phyloP scores from a whole-genome alignment of 768 basidiomycete species.

The Kwoniella botswanensis region DNA sequence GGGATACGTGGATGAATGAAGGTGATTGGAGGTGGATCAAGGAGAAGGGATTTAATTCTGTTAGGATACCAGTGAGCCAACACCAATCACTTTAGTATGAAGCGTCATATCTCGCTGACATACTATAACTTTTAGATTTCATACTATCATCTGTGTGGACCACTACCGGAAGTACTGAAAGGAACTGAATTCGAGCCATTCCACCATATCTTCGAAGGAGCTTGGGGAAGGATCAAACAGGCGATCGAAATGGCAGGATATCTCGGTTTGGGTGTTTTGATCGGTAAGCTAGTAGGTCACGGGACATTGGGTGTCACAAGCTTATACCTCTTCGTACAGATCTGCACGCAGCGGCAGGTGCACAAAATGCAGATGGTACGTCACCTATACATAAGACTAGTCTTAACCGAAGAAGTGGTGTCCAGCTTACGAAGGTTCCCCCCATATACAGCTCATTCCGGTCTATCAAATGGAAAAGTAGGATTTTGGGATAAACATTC shows the following conservation, averaged over 20 bases:
- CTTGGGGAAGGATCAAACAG: constrained; percentile 71
- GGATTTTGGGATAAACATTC: constrained; percentile 46
- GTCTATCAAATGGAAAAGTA: constrained; percentile 61
- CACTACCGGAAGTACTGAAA: constrained; percentile 72
- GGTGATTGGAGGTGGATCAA: constrained; percentile 74
- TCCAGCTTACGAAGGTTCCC: too few relatives aligned
- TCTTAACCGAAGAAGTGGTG: too few relatives aligned
- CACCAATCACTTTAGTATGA: too few relatives aligned
- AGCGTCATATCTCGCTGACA: too few relatives aligned
- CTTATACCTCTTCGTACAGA: constrained; percentile 54
- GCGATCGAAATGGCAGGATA: constrained; percentile 67
- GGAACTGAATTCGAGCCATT: constrained; percentile 71
- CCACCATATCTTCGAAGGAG: constrained; percentile 65
- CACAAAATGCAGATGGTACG: constrained; percentile 55
- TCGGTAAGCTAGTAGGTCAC: constrained; percentile 61
- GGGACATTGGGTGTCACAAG: neutral
- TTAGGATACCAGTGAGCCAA: constrained; percentile 69
- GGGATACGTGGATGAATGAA: constrained; percentile 83
- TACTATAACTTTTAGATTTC: constrained; percentile 62
- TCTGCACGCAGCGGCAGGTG: constrained; percentile 81
- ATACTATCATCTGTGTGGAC: constrained; percentile 78
- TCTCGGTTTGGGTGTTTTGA: constrained; percentile 75
- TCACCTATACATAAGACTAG: neutral
- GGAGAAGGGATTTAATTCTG: constrained; percentile 66
- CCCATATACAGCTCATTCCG: constrained; percentile 58